Base-by-base conservation (phyloP, 75 land plant genomes). In the Picea glauca region DNA sequence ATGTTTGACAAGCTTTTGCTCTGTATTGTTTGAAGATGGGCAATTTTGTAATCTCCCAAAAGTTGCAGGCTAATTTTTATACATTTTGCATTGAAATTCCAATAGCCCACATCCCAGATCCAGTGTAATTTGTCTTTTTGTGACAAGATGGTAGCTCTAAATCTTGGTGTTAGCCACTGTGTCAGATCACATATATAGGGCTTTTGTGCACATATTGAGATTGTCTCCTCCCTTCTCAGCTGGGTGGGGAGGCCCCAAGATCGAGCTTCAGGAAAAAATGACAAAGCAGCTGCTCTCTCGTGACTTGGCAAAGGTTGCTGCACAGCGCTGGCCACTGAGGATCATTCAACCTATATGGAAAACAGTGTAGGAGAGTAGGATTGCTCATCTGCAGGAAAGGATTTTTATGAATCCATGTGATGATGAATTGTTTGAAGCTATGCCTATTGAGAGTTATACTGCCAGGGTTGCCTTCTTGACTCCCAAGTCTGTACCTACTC, bases 191-290 rank as follows among this genome's bases (percentile, higher is more conserved):
- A 77, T 94, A 11, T 96, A 96, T 76, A 93, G 98, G 5, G 91
- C 98, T 15, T 82, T 88, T 46, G 74, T 93, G 81, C 92, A 94
- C 79, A 81, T 95, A 63, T 80, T 96, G 67, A 90, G 87, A 43
- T 58, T 94, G 38, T 84, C 92, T 67, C 85, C 98, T 0, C 98
- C 90, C 0, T 97, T 97, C 81, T 94, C 99, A 3, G 84, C 86
- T 58, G 99, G 99, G 38, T 94, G 99, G 98, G 99, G 99, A 26
- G 95, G 99, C 1, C 23, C 87, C 70, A 88, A 89, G 85, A 86
- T 97, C 68, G 92, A 90, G 33, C 80, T 94, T 7, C 75, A 92
- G 76, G 99, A 92, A 84, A 90, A 80, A 31, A 68, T 94, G 84
- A 88, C 92, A 46, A 82, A 79, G 75, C 91, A 97, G 86, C 68